A percentile compares a stretch with the other conserved stretches of the same genome.
Evolutionary conservation across 2,329 filamentous ascomycete genomes (phyloP).

Genomic region (Phyllachora maydis): DNA sequence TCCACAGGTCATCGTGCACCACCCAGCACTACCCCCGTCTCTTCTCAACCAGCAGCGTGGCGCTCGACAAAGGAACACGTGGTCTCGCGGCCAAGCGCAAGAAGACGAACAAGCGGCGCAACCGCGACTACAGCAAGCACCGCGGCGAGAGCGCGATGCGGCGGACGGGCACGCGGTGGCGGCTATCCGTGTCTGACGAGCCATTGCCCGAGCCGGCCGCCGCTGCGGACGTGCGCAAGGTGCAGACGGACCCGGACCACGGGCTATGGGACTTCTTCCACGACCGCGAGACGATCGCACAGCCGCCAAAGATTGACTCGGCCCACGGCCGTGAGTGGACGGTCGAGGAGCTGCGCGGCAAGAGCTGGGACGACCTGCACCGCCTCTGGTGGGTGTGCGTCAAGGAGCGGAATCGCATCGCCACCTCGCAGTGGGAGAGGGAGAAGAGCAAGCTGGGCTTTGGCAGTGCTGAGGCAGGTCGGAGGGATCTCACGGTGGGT

Average conservation of each 20-base stretch:
- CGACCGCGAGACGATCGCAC: conserved; percentile 43
- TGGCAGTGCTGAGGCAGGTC: conserved; percentile 45
- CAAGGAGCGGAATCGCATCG: conserved; percentile 74
- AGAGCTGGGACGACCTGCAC: conserved; percentile 89
- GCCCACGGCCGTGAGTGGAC: conserved; percentile 69
- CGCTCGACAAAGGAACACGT: too few relatives aligned
- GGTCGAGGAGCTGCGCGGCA: conserved; percentile 64
- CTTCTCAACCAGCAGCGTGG: too few relatives aligned
- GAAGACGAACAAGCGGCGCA: conserved; percentile 16
- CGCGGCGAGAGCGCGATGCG: conserved; percentile 70
- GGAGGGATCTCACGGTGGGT: conserved; percentile 47
- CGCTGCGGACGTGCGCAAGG: conserved; percentile 29
- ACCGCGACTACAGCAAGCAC: conserved; percentile 55
- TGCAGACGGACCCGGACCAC: conserved; percentile 50
- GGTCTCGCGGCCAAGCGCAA: too few relatives aligned
- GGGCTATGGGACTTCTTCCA: conserved; percentile 89
- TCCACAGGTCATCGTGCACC: too few relatives aligned
- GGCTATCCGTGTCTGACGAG: conserved; percentile 52
- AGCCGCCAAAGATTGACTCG: conserved; percentile 48
- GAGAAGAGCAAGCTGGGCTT: conserved; percentile 47
- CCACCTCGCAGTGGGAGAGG: conserved; percentile 57
- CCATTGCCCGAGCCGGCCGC: conserved; percentile 46
- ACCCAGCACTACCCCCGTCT: too few relatives aligned
- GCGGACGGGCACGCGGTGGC: conserved; percentile 53
- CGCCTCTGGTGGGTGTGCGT: conserved; percentile 85